These are phyloP conservation scores for Phascolomyces articulosus DNA, from an alignment of 371 early-diverging fungal genomes.

Conservation along the genomic window DNA sequence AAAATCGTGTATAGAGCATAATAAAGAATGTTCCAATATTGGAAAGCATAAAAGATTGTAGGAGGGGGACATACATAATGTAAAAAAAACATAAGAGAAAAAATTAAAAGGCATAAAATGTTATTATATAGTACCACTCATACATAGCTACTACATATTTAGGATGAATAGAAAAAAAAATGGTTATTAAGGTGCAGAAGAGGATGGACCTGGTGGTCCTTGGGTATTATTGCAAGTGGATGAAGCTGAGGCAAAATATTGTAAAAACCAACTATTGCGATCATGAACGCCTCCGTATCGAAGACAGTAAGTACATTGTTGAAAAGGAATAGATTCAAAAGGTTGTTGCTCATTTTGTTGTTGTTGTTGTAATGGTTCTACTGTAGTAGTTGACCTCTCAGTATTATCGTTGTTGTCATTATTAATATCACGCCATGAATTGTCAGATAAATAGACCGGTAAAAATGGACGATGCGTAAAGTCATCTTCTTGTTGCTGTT, in stretches of 20 bases:
- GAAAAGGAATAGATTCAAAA: slow-evolving; percentile 13
- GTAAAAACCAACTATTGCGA: slow-evolving; percentile 16
- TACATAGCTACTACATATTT: too few relatives aligned
- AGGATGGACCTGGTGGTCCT: neutral
- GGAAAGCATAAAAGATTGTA: neutral
- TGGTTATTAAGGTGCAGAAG: neutral
- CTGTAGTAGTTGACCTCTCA: too few relatives aligned
- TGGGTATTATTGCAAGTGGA: neutral
- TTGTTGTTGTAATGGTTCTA: too few relatives aligned
- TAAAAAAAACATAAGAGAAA: neutral
- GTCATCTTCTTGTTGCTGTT: too few relatives aligned
- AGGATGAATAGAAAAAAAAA: neutral
- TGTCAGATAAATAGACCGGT: too few relatives aligned
- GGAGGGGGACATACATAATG: neutral
- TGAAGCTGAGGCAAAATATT: too few relatives aligned
- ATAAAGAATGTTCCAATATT: neutral
- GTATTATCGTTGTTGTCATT: too few relatives aligned
- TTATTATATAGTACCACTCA: too few relatives aligned
- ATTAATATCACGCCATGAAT: too few relatives aligned
- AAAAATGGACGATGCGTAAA: too few relatives aligned
- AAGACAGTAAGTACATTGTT: slow-evolving; percentile 27
- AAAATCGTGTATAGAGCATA: neutral
- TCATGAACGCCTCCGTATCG: slow-evolving; percentile 29
- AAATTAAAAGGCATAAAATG: neutral
- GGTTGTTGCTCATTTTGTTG: too few relatives aligned